Evolutionary conservation across 768 basidiomycete species (phyloP), one percentile per base, ranked within the genome.

Genomic region (Lentinus tigrinus): DNA sequence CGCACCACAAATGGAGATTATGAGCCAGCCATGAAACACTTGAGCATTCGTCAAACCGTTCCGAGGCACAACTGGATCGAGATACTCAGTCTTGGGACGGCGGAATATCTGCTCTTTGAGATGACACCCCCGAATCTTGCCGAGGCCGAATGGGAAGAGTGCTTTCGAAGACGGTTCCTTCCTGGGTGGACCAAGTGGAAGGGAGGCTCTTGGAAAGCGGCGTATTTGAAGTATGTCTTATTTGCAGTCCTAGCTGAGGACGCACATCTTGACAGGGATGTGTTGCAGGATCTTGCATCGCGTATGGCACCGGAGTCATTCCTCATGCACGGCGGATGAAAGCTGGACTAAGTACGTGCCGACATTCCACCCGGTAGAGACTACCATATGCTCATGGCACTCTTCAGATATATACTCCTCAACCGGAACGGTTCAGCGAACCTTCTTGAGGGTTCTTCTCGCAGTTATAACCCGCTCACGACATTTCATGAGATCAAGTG

Each of bases 41-140:
- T 93, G 24, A 82, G 86, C 63, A 80, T 88, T 31, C 83, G 83
- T 31, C 73, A 73, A 34, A 83, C 74, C 36, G 85, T 92, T 1
- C 90, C 91, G 4, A 78, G 87, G 46, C 84, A 87, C 53, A 93
- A 92, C 66, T 93, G 88, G 87, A 78, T 93, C 49, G 87, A 90
- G 55, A 85, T 92, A 34, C 69, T 91, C 49, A 79, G 80, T n/a
- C 70, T 84, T 16, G 91, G 86, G 13, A 72, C 74, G 27, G 77
- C 89, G 0, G 67, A 76, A 4, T 90, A 85, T 70, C 76, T 93
- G 38, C 74, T 92, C 8, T 87, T 83, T 65, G 81, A 89, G 43
- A 75, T 83, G 24, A 85, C 87, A 8, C 71, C 89, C 31, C 91
- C 91, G 7, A 86, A 88, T 65, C 73, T 92, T 60, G 81, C 72